Evolutionary conservation across 2,329 filamentous ascomycete species (phyloP).

Genomic region (Tolypocladium tropicale): DNA sequence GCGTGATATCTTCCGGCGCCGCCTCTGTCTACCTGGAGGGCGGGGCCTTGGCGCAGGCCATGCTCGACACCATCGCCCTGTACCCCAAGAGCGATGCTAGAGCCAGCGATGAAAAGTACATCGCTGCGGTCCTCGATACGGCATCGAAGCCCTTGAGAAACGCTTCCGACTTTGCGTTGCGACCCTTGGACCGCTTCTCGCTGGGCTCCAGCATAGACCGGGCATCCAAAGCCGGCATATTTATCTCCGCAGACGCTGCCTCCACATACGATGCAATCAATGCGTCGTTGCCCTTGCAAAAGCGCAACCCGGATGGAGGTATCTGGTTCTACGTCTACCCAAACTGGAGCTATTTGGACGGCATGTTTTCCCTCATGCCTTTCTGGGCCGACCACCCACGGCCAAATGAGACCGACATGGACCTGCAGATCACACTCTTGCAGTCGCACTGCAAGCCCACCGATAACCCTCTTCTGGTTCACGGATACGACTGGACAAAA

Average conservation of each 20-base stretch:
- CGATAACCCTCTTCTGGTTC: not conserved
- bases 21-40: constrained; percentile 12
- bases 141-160: constrained; percentile 6
- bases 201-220: constrained; percentile 8
- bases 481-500: not conserved
- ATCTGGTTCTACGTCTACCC: constrained; percentile 33
- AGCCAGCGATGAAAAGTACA: constrained; percentile 4
- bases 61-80: constrained; percentile 6
- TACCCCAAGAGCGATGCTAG: constrained; percentile 4
- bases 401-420: not conserved
- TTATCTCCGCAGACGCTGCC: constrained; percentile 1
- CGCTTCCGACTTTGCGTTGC: constrained; percentile 4
- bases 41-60: constrained; percentile 10
- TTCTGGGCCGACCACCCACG: constrained; percentile 18
- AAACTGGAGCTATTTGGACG: constrained; percentile 42
- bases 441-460: not conserved
- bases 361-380: constrained; percentile 37
- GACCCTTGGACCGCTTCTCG: constrained; percentile 14
- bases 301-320: constrained; percentile 21
- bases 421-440: not conserved
- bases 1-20: constrained; percentile 10
- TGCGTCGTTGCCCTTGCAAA: constrained; percentile 10
- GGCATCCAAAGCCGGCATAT: constrained; percentile 1
- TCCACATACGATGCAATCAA: constrained; percentile 8
- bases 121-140: constrained; percentile 7